Evolutionary conservation across 2,329 filamentous ascomycete genomes (phyloP), one percentile per base, ranked within the genome.

Genomic region (Parafenestella ontariensis): DNA sequence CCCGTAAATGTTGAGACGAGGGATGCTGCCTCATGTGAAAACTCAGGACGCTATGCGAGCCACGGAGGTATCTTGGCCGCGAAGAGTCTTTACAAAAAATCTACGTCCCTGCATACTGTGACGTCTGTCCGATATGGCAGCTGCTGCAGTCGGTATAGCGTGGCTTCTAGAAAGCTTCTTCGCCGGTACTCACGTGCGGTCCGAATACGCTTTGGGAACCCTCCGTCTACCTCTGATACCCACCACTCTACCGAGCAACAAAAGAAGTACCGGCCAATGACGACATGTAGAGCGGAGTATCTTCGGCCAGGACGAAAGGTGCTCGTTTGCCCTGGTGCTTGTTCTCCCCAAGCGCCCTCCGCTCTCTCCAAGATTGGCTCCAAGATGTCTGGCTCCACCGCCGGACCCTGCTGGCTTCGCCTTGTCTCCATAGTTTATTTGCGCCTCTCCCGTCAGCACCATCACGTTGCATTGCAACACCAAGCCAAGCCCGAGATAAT

Each of bases 401-500:
- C n/a, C 53, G 53, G 45, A 52, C 56, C 66, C 59, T 66, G 66
- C 56, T 68, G 59, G 57, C 53, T 57, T 64, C 49, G 61, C 58
- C 64, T 60, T 54, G 57, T 61, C 52, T 61, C 66, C 66, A 69
- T 65, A 61, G 51, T 62, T 69, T 62, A 65, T 66, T 56, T 61
- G 59, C 61, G 63, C 59, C 59, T 62, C 62, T 60, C 55, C 61
- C 59, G 58, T 58, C 63, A 61, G 51, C 54, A 56, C 53, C 50
- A 61, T 59, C 56, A 60, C 54, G 54, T 56, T 55, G 49, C 58
- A 55, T 55, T 60, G 58, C 66, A 63, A 68, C 66, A 61, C 56
- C 63, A 62, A 34, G 64, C 64, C 65, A 68, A 68, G 64, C 58
- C 64, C 66, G 62, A 62, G 56, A 63, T 62, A 54, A 49, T 65